Evolutionary conservation across 2,329 filamentous ascomycete genomes (phyloP), one percentile per base, ranked within the genome.

Genomic region (Fusarium duplospermum): DNA sequence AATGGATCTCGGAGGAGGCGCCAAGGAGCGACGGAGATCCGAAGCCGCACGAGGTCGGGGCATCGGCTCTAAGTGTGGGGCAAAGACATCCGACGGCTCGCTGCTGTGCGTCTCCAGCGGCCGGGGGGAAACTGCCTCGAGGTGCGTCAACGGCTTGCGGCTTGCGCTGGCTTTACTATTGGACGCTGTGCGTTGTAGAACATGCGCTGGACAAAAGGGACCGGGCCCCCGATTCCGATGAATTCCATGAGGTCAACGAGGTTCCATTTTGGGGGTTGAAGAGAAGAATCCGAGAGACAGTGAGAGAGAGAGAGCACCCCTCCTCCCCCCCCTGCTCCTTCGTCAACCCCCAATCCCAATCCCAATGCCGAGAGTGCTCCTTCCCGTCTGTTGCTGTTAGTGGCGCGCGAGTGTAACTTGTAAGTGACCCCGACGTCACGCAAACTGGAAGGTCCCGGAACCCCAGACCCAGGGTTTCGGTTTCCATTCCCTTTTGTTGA

Each of bases 1-100:
- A 52, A 52, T 52, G 47, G 47, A 64, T 33, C 56, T 73, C 66
- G 73, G 74, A 76, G 66, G 66, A 72, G 58, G 54, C 64, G 57
- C 69, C 35, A 75, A 67, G 57, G 7, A 67, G 62, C 66, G 68
- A 67, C 76, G 75, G 76, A 78, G 76, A 65, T 76, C 75, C 76
- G 76, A 78, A 76, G 70, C 69, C 66, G 69, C 35, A 57, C 60
- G 24, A 64, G 72, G 69, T 78, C 76, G 76, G 76, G 71, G 72
- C 65, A 77, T 78, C 76, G 76, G 76, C 67, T 78, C 67, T 78
- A 78, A 78, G 64, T 68, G 67, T 75, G 69, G 76, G 73, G 76
- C 60, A 29, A 29, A 62, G 62, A 61, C 59, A 24, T 42, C 40
- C 40, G 40, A 42, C 40, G n/a, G 40, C 40, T 42, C 20, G 38